Base-by-base conservation (phyloP, 1,284 basidiomycete genomes). In the Baeospora myosura region DNA sequence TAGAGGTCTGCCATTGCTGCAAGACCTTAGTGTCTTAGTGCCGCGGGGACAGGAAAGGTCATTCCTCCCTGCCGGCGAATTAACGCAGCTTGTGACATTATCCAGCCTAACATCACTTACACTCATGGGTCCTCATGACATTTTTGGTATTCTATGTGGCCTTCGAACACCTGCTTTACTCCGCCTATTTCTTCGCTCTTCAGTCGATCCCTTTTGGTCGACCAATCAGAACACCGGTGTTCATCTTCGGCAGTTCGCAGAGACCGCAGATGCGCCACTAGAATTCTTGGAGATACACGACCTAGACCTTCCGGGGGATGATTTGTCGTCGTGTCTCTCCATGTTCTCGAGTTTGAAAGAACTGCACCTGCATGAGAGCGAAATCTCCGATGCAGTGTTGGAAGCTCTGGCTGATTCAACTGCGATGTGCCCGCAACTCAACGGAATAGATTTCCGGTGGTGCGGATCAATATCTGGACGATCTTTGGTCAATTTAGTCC, bases 351-450 rank as follows among this genome's bases (percentile, higher is more conserved):
- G 47, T 12, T 55, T 82, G 33, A 61, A 66, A 49, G 68, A 72
- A 41, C 61, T 82, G 4, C 68, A 69, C 35, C 59, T 81, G 30
- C 79, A 81, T 54, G 76, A 78, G 50, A 75, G 72, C 43, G 76
- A 78, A 29, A 71, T 82, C 45, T 59, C 72, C 14, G 71, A 79
- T 52, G 56, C 59, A n/a, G 65, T 69, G 20, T 47, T 82, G 5
- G 49, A 52, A 7, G 47, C 58, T 31, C 52, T 81, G 18, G 52
- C 59, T 22, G 68, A 69, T 2, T 60, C 64, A n/a, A 47, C 44
- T 8, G 66, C 65, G 3, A 51, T 68, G 12, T 81, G 76, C 45
- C 77, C 73, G 16, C 56, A 52, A 39, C 66, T 81, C 21, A 54
- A 56, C 30, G 59, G 58, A 33, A 53, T 83, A 37, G 76, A 81